These are phyloP conservation scores for Xylariomycetidae sp. DNA, from an alignment of 2,329 filamentous ascomycete genomes.

Conservation along the genomic window DNA sequence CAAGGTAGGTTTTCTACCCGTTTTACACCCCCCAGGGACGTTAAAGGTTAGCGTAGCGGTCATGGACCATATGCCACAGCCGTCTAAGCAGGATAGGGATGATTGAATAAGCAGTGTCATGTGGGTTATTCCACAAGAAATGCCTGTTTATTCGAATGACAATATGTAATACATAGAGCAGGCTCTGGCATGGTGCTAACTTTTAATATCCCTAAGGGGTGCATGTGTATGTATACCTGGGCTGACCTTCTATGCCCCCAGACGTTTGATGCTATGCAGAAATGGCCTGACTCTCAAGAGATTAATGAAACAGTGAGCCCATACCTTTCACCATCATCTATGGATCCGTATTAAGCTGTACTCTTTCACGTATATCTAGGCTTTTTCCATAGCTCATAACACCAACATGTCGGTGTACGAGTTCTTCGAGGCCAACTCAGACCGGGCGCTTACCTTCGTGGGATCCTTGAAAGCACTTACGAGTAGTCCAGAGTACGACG, in stretches of 20 bases:
- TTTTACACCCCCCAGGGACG: no score
- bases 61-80: no score
- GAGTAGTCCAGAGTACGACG: background rate
- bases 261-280: constrained; percentile 16
- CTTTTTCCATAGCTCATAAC: constrained; percentile 5
- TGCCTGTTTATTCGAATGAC: no score
- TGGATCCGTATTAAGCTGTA: background rate
- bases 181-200: background rate
- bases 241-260: constrained; percentile 4
- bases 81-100: no score
- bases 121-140: no score
- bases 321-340: background rate
- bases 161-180: background rate
- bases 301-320: constrained; percentile 15
- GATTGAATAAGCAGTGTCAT: no score
- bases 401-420: constrained; percentile 1
- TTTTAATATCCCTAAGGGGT: background rate
- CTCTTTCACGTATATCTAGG: constrained; percentile 5
- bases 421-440: background rate
- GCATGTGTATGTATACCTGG: no score
- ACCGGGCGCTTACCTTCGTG: background rate
- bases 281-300: constrained; percentile 19
- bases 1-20: constrained; percentile 5
- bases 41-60: constrained; percentile 1
- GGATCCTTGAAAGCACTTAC: constrained; percentile 1